These are phyloP conservation scores for Suillus discolor DNA, from an alignment of 768 basidiomycete species.

Conservation along the genomic window DNA sequence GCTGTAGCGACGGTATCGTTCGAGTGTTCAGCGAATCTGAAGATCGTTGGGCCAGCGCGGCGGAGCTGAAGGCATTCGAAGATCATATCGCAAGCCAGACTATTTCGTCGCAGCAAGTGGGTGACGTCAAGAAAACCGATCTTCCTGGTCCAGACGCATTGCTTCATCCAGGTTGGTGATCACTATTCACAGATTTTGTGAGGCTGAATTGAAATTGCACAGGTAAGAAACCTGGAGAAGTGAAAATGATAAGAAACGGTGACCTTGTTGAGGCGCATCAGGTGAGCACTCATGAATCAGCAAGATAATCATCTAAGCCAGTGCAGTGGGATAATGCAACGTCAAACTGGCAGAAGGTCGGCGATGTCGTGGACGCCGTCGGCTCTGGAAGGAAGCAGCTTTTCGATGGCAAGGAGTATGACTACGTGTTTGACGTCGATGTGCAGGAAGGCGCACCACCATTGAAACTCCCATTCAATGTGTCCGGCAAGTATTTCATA, in stretches of 20 bases:
- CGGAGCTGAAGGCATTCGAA: conserved; percentile 70
- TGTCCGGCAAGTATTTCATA: conserved; percentile 56
- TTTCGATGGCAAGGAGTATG: conserved; percentile 93
- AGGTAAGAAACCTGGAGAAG: conserved; percentile 95
- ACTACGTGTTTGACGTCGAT: conserved; percentile 99
- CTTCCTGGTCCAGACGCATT: conserved; percentile 87
- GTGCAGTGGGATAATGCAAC: conserved; percentile 77
- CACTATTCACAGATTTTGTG: background rate
- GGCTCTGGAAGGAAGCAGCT: conserved; percentile 89
- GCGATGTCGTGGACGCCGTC: conserved; percentile 94
- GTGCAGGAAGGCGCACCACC: conserved; percentile 91
- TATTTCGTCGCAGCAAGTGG: conserved; percentile 83
- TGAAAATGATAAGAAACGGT: conserved; percentile 85
- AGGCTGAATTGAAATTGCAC: conserved; percentile 13
- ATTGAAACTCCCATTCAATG: conserved; percentile 93
- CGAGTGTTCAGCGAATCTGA: conserved; percentile 81
- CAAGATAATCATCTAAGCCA: conserved; percentile 10
- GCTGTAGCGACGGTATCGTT: conserved; percentile 85
- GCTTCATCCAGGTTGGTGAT: conserved; percentile 60
- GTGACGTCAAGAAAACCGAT: conserved; percentile 92
- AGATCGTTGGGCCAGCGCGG: conserved; percentile 71
- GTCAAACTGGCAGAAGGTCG: conserved; percentile 87
- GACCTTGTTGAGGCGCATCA: conserved; percentile 89
- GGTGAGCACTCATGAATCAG: conserved; percentile 43
- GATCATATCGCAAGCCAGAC: conserved; percentile 76